Evolutionary conservation across 1,284 basidiomycete species (phyloP).

Genomic region (Boletellus sp.): DNA sequence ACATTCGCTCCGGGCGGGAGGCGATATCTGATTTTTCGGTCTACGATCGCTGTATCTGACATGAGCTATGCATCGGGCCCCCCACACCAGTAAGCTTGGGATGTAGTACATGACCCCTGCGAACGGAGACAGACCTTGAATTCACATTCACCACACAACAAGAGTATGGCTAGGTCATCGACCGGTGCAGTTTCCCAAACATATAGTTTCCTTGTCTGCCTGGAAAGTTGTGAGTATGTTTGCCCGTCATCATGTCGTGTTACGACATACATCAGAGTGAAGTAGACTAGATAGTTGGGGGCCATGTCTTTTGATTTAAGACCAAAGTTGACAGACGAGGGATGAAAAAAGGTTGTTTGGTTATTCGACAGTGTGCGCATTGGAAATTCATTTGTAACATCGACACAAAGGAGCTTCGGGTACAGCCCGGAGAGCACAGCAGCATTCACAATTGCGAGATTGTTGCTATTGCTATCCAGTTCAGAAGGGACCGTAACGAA

Average conservation of each 20-base stretch:
- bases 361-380: conserved; percentile 89
- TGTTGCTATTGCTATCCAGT: conserved; percentile 68
- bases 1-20: conserved; percentile 70
- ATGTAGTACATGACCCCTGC: background rate
- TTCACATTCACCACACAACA: conserved; percentile 91
- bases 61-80: conserved; percentile 57
- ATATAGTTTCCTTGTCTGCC: conserved; percentile 91
- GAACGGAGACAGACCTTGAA: conserved; percentile 61
- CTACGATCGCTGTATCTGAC: conserved; percentile 73
- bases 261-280: conserved; percentile 78
- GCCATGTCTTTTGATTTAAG: conserved; percentile 68
- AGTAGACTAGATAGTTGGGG: conserved; percentile 77
- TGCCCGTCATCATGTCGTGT: background rate
- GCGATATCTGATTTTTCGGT: conserved; percentile 81
- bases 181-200: conserved; percentile 96
- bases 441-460: conserved; percentile 69
- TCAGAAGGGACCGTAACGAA: conserved; percentile 77
- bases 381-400: conserved; percentile 51
- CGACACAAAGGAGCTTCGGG: conserved; percentile 83
- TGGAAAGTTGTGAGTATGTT: conserved; percentile 31
- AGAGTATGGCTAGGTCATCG: conserved; percentile 78
- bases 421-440: conserved; percentile 88
- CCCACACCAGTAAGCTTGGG: conserved; percentile 8
- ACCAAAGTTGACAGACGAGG: conserved; percentile 86
- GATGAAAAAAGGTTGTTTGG: conserved; percentile 83